Evolutionary conservation across 2,329 filamentous ascomycete species (phyloP).

Genomic region (Botrytis medusae): DNA sequence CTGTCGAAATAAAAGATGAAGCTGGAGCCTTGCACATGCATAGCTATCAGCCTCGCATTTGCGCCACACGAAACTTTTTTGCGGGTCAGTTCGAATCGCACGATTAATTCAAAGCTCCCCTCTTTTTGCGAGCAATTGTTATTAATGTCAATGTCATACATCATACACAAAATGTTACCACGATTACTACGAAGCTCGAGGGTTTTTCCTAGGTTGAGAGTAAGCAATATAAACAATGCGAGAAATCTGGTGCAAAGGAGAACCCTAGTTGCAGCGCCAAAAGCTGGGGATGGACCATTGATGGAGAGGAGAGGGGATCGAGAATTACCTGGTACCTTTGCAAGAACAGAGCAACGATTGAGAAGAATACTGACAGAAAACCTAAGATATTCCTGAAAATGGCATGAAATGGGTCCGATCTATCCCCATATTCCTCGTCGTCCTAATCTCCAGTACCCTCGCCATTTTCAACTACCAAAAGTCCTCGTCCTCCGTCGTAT

Average conservation of each 20-base stretch:
- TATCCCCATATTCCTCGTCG: constrained; percentile 74
- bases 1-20: background rate
- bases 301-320: constrained; percentile 65
- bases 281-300: constrained; percentile 60
- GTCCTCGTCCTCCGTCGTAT: constrained; percentile 80
- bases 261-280: constrained; percentile 56
- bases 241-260: constrained; percentile 41
- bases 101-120: constrained; percentile 19
- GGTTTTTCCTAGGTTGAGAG: constrained; percentile 27
- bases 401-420: constrained; percentile 64
- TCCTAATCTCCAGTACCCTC: constrained; percentile 69
- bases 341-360: background rate
- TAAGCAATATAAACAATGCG: constrained; percentile 23
- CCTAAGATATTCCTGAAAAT: constrained; percentile 33
- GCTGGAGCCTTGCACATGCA: constrained; percentile 12
- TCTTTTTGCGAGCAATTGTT: background rate
- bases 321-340: constrained; percentile 59
- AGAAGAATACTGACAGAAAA: background rate
- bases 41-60: constrained; percentile 18
- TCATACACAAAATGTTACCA: constrained; percentile 34
- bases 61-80: constrained; percentile 24
- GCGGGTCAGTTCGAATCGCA: constrained; percentile 22
- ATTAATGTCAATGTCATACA: background rate
- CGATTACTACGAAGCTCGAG: constrained; percentile 35
- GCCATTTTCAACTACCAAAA: constrained; percentile 99